phyloP scores from a whole-genome alignment of 768 basidiomycete genomes.

The Panus rudis region DNA sequence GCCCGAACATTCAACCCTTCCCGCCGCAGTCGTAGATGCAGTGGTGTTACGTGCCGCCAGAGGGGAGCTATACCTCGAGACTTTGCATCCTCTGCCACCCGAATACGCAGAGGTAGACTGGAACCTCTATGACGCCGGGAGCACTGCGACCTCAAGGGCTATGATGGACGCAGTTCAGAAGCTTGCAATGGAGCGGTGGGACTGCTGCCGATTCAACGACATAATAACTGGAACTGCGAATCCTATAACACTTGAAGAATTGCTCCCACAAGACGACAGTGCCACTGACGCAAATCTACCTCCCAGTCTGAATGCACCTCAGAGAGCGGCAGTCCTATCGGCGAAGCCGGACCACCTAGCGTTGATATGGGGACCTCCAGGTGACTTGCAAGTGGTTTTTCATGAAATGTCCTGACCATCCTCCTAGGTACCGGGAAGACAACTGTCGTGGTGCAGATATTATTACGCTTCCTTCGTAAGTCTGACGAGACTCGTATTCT shows the following conservation, averaged over 20 bases:
- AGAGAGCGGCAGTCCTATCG: slow-evolving; percentile 41
- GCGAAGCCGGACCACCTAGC: slow-evolving; percentile 35
- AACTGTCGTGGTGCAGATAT: slow-evolving; percentile 59
- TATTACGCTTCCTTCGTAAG: slow-evolving; percentile 34
- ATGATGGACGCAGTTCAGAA: slow-evolving; percentile 57
- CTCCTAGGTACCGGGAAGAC: slow-evolving; percentile 66
- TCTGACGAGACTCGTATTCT: slow-evolving; percentile 40
- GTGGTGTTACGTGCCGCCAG: slow-evolving; percentile 46
- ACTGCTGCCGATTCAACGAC: slow-evolving; percentile 43
- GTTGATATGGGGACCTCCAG: slow-evolving; percentile 67
- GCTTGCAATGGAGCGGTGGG: slow-evolving; percentile 35
- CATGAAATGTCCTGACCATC: neutral
- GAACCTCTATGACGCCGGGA: slow-evolving; percentile 58
- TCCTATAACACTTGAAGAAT: neutral
- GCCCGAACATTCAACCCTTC: slow-evolving; percentile 25
- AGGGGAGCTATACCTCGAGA: slow-evolving; percentile 47
- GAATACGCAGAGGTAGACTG: slow-evolving; percentile 56
- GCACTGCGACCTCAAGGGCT: slow-evolving; percentile 52
- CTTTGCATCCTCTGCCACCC: slow-evolving; percentile 54
- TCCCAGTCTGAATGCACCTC: slow-evolving; percentile 45
- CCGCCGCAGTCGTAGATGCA: slow-evolving; percentile 43
- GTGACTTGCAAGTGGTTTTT: slow-evolving; percentile 21
- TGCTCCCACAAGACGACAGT: neutral
- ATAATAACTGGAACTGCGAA: slow-evolving; percentile 33
- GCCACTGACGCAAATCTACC: slow-evolving; percentile 11